phyloP scores from a whole-genome alignment of 2,329 filamentous ascomycete species.

The Fusarium aywerte region DNA sequence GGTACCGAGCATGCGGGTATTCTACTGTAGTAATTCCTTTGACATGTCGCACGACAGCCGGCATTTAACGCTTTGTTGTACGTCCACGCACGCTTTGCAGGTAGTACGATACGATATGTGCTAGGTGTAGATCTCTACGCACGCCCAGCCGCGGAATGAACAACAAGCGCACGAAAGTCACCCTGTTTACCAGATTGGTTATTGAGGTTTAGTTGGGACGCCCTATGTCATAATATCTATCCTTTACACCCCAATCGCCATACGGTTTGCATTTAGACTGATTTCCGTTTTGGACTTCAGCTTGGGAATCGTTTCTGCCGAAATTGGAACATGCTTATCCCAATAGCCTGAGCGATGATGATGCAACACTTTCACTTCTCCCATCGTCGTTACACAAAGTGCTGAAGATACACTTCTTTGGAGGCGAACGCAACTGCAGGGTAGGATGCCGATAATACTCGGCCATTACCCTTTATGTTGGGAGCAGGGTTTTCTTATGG shows the following conservation, averaged over 20 bases:
- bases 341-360: conserved; percentile 2
- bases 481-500: not conserved
- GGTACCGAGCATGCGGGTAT: conserved; percentile 16
- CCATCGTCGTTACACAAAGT: not conserved
- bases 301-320: conserved; percentile 12
- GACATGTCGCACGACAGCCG: conserved; percentile 31
- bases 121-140: conserved; percentile 9
- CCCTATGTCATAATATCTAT: conserved; percentile 29
- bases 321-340: conserved; percentile 24
- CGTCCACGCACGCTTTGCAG: not conserved
- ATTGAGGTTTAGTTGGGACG: conserved; percentile 7
- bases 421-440: not conserved
- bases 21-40: conserved; percentile 2
- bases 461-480: conserved; percentile 7
- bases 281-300: conserved; percentile 41
- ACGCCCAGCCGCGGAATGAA: conserved; percentile 32
- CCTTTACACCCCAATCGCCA: conserved; percentile 36
- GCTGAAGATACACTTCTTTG: not conserved
- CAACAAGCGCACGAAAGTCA: conserved; percentile 36
- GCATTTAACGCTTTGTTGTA: conserved; percentile 21
- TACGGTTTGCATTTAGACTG: conserved; percentile 37
- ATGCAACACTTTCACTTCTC: not conserved
- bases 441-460: conserved; percentile 15
- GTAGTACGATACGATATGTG: conserved; percentile 2
- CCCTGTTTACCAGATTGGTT: conserved; percentile 23